Base-by-base conservation (phyloP, 768 basidiomycete genomes). In the Lenzites betulinus region DNA sequence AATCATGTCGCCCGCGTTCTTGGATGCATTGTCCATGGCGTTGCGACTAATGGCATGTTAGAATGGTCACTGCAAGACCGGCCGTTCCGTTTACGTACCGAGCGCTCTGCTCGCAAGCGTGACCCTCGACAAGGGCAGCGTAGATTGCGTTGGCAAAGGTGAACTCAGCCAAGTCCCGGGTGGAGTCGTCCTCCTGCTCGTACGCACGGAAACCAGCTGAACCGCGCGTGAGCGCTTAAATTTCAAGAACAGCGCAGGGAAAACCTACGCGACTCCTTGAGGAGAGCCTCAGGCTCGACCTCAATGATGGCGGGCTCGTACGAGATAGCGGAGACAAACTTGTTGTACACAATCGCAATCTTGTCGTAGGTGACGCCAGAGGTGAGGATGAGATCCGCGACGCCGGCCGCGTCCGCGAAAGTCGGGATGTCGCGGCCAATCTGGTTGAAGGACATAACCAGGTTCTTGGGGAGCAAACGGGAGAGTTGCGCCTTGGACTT, bases 21-120 rank as follows among this genome's bases (percentile, higher is more conserved):
- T 99, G 66, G 95, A 94, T 49, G 96, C 96, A 72, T 94, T 98
- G 85, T 98, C 97, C 97, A 99, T 99, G 70, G 97, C 97, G 67
- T 96, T 98, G 67, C 96, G 90, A 75, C 96, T 88, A 25, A 9
- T 18, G 5, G 6, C 52, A 65, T 65, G 66, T 51, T n/a, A 38
- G 15, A 9, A 25, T 55, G 23, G 51, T 26, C 56, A 41, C 13
- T 26, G 9, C 23, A 11, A 28, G n/a, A 48, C 26, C 25, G 11
- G 20, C 25, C 51, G 36, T 69, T 58, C 57, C 22, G 23, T 48
- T 2, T 36, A 78, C 71, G 36, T 76, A 93, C 92, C 90, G 92
- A 70, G 92, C 88, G 66, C 89, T 92, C 73, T 89, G 90, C 77
- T 98, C 96, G 69, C 95, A 94, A 51, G 96, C 96, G 74, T 98